phyloP scores from a whole-genome alignment of 2,329 filamentous ascomycete species.

The Botrytis pseudocinerea region DNA sequence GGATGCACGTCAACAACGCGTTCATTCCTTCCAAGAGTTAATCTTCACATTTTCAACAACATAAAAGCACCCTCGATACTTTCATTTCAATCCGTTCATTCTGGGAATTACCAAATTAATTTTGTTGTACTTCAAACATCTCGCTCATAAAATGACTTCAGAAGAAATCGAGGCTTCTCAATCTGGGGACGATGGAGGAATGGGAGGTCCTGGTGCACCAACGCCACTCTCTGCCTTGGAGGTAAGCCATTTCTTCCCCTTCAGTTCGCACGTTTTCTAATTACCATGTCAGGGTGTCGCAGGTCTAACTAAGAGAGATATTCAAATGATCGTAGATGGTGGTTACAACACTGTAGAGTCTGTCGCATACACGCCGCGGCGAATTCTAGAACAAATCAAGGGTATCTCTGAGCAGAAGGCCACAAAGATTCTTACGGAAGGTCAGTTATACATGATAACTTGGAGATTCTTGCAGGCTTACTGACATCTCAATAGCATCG shows the following conservation, averaged over 20 bases:
- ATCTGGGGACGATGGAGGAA: conserved; percentile 71
- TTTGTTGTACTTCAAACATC: background rate
- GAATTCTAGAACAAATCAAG: conserved; percentile 90
- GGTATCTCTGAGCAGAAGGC: conserved; percentile 98
- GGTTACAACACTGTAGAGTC: conserved; percentile 95
- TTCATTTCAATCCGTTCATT: background rate
- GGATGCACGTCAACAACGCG: conserved; percentile 20
- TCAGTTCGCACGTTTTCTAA: background rate
- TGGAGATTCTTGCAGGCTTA: background rate
- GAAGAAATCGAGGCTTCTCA: conserved; percentile 60
- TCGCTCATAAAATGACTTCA: conserved; percentile 30
- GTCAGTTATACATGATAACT: conserved; percentile 47
- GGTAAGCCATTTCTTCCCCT: conserved; percentile 50
- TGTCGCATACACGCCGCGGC: conserved; percentile 85
- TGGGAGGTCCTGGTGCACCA: conserved; percentile 86
- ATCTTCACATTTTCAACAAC: conserved; percentile 2
- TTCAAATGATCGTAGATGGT: conserved; percentile 87
- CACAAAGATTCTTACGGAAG: conserved; percentile 84
- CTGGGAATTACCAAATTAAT: background rate
- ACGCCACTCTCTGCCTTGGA: conserved; percentile 84
- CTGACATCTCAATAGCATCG: conserved; percentile 59
- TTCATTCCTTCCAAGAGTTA: background rate
- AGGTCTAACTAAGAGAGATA: conserved; percentile 91
- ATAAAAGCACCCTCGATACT: background rate
- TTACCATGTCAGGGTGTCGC: conserved; percentile 67